Evolutionary conservation across 2,329 filamentous ascomycete species (phyloP), one percentile per base, ranked within the genome.

Genomic region (Pyricularia pennisetigena): DNA sequence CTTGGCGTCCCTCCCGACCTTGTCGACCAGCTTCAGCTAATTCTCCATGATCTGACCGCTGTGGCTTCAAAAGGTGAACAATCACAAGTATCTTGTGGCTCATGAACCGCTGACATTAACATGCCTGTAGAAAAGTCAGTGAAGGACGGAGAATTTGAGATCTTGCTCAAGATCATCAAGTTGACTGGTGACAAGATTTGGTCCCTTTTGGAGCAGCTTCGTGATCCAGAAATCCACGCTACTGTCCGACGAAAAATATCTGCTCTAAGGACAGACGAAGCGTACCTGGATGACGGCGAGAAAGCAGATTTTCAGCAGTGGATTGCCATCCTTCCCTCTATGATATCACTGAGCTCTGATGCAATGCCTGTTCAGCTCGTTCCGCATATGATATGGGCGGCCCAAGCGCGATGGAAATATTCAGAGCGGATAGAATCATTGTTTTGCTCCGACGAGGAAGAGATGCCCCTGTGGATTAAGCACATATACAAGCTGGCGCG

Each of bases 1-100:
- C 69, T 10, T 29, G 75, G 75, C 26, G 64, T 76, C 6, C 68
- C 71, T 3, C 68, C 69, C 14, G 64, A 73, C 10, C 67, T 69
- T 20, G 30, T 73, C 9, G 10, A 57, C 23, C 62, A 69, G 54
- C 68, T 76, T 35, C 66, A 71, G 68, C 23, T 69, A 14, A 69
- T 75, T 41, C 57, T 74, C 49, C 59, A 68, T 26, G 62, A 70
- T 28, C 70, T 74, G 30, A 69, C 41, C 28, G 61, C 26, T 26
- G 65, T 74, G 68, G 65, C 75, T 70, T 67, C 16, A 59, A 68
- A 65, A 59, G 64, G 69, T 69, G 54, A 28, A n/a, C 68, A 41
- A 30, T 67, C 9, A 41, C 54, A 32, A 59, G n/a, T 23, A 59
- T 59, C 7, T 23, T 23, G n/a, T 23, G n/a, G 20, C n/a, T n/a